Percentiles rank a stretch among this genome's conserved stretches.
Evolutionary conservation across 805 yeast genomes (phyloP).

Genomic region (Cyberlindnera samutprakarnensis): DNA sequence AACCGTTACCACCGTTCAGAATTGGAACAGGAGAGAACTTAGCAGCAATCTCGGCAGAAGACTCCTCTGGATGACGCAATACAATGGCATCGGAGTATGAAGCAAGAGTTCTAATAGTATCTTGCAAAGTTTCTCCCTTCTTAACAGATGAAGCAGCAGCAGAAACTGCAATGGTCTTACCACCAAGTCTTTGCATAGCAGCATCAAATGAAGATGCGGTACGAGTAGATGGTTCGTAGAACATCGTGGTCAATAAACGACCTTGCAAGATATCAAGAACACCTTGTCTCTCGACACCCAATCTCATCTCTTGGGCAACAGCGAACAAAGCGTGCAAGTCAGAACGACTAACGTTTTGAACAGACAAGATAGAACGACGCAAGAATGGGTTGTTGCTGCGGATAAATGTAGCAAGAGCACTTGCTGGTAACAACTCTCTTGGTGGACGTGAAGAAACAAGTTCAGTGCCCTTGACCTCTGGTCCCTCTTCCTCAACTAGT

Average conservation of each 20-base stretch:
- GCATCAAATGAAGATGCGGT: constrained; percentile 96
- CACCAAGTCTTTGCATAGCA: constrained; percentile 99
- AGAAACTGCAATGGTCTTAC: constrained; percentile 85
- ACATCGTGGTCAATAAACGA: constrained; percentile 86
- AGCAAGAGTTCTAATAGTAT: constrained; percentile 89
- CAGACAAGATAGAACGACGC: constrained; percentile 82
- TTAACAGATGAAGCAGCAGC: constrained; percentile 88
- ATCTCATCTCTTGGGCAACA: constrained; percentile 96
- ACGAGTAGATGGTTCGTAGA: constrained; percentile 97
- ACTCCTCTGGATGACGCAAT: constrained; percentile 91
- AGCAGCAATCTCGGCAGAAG: constrained; percentile 89
- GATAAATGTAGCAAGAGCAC: constrained; percentile 71
- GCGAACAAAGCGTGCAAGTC: constrained; percentile 91
- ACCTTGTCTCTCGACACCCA: constrained; percentile 95
- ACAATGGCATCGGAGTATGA: constrained; percentile 96
- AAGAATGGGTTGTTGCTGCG: constrained; percentile 85
- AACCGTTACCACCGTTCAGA: constrained; percentile 96
- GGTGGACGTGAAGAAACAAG: constrained; percentile 70
- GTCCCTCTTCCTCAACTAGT: constrained; percentile 24
- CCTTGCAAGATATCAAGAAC: constrained; percentile 87
- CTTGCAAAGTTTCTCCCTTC: constrained; percentile 98
- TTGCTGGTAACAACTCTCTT: constrained; percentile 64
- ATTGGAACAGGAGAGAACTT: constrained; percentile 96
- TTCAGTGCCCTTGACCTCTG: constrained; percentile 48
- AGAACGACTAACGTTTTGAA: constrained; percentile 77